Conservation (phyloP, 345 rosid species). For the Lepidium aucheri region DNA sequence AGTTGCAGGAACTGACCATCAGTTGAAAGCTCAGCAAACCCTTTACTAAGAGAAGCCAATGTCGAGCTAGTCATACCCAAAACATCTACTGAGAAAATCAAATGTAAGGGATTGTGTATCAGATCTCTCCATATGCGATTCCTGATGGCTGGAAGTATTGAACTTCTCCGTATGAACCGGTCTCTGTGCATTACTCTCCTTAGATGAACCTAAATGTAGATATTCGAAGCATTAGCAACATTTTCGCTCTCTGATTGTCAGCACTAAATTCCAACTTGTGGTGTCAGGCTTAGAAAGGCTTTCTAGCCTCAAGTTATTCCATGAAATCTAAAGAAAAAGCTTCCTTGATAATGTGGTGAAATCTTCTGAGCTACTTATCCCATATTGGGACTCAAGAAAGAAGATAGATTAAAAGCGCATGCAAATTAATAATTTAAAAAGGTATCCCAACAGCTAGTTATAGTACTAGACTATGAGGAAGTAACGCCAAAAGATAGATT, state of each 20-base stretch:
- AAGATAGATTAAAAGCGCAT: background rate
- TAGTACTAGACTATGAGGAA: background rate
- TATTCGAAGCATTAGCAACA: conserved; percentile 14
- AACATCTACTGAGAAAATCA: conserved; percentile 89
- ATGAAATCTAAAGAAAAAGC: conserved; percentile 3
- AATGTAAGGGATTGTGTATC: conserved; percentile 93
- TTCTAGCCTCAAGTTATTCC: conserved; percentile 9
- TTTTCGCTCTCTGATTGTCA: background rate
- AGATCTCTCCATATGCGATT: conserved; percentile 93
- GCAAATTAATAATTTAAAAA: background rate
- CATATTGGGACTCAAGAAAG: conserved; percentile 5
- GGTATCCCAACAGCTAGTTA: background rate
- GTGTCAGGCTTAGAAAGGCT: conserved; percentile 4
- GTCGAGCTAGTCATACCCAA: conserved; percentile 99
- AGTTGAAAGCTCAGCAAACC: conserved; percentile 96
- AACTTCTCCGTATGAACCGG: conserved; percentile 92
- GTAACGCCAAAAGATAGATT: background rate
- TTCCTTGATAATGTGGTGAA: background rate
- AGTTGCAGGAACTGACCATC: conserved; percentile 93
- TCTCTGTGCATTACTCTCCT: conserved; percentile 90
- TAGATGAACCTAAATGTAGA: conserved; percentile 61
- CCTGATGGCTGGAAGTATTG: conserved; percentile 72
- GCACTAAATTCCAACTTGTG: background rate
- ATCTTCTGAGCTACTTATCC: conserved; percentile 2
- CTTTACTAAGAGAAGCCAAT: conserved; percentile 90